phyloP scores from a whole-genome alignment of 192 early-diverging fungal genomes.

The Haplosporangium gracile region DNA sequence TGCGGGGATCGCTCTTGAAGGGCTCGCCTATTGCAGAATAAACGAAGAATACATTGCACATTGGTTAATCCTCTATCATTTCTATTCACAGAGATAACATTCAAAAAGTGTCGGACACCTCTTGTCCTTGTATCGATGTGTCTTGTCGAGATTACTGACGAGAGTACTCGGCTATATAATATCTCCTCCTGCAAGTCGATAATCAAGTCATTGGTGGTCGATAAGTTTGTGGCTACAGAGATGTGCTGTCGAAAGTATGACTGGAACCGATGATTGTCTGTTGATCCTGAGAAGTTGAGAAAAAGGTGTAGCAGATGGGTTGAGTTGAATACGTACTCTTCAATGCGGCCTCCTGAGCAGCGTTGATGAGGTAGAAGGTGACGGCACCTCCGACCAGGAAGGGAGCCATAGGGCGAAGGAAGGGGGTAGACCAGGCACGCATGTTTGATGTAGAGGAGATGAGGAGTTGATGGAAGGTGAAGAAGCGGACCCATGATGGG shows the following conservation, averaged over 20 bases:
- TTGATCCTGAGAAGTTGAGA: neutral
- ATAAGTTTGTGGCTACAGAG: neutral
- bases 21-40: conserved; percentile 49
- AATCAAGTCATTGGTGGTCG: neutral
- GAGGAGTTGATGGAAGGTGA: conserved; percentile 14
- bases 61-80: neutral
- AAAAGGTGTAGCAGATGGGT: neutral
- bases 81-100: neutral
- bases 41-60: neutral
- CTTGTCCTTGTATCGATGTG: neutral
- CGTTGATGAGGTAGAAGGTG: conserved; percentile 64
- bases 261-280: neutral
- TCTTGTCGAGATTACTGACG: neutral
- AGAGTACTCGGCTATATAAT: no score
- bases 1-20: conserved; percentile 68
- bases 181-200: neutral
- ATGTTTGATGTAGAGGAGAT: conserved; percentile 48
- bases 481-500: neutral
- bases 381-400: conserved; percentile 64
- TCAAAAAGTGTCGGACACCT: neutral
- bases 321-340: conserved; percentile 51
- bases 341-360: conserved; percentile 59
- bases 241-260: neutral
- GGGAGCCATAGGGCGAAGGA: conserved; percentile 64
- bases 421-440: conserved; percentile 68